Evolutionary conservation across 768 basidiomycete species (phyloP), one percentile per base, ranked within the genome.

Genomic region (Tricholoma sp.): DNA sequence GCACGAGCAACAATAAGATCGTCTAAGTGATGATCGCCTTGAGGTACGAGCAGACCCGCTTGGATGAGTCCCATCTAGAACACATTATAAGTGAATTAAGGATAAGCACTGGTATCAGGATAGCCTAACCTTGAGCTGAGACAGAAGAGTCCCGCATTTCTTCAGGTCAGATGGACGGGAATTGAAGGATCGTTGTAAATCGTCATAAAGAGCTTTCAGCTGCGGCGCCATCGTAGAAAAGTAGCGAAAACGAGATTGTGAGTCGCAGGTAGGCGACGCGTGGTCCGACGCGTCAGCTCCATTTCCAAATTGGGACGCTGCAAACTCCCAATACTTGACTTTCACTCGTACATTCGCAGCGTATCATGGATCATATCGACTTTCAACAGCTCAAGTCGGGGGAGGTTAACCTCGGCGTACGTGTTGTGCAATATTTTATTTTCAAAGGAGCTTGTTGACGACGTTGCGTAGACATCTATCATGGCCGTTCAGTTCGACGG

Each of bases 401-500:
- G 64, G 96, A 98, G 80, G 90, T 98, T 69, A 94, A 98, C 80
- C 86, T 98, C 65, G 94, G 94, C 61, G 94, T 96, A 74, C 66
- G 91, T 81, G 13, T 36, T 15, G 11, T 24, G 64, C 36, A 17
- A 54, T 42, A 50, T 57, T 20, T 29, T 42, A 50, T 57, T 20
- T 29, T 36, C n/a, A 34, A 42, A 31, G 54, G 58, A 24, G 13
- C 39, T 33, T 31, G 48, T 54, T 56, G 34, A 45, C 42, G 32
- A 17, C 32, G 44, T 20, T 15, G 37, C 50, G 5, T 64, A 98
- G 93, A 99, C 96, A 55, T 98, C 96, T 42, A 98, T 99, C 71
- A 98, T 98, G 95, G 96, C 97, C 53, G 95, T 98, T 60, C 92
- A 94, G 66, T 99, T 99, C 76, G 79, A 92, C 33, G 86, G 85